Percentiles rank a stretch among this genome's conserved stretches.
Evolutionary conservation across 2,329 filamentous ascomycete genomes (phyloP).

Genomic region (Ustulina deusta): DNA sequence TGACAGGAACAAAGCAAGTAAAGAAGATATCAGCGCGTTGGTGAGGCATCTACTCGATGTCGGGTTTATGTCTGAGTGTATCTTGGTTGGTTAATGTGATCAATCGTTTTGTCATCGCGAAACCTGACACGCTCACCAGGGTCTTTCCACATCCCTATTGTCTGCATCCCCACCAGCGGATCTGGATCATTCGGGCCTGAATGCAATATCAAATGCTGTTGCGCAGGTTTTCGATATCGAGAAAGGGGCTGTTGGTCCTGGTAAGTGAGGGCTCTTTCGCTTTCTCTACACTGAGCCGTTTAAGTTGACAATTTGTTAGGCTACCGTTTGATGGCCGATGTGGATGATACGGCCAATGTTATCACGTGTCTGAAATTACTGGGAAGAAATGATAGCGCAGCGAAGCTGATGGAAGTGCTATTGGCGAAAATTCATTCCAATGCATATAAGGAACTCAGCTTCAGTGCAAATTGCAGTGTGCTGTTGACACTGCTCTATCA

Average conservation of each 20-base stretch:
- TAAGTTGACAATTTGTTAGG: background rate
- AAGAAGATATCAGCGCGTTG: background rate
- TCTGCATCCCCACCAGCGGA: conserved; percentile 1
- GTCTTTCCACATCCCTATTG: conserved; percentile 9
- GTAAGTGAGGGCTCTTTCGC: background rate
- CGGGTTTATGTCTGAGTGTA: background rate
- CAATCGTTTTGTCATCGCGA: background rate
- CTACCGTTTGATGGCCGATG: background rate
- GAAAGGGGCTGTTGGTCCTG: background rate
- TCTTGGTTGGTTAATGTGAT: conserved; percentile 5
- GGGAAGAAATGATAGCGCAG: background rate
- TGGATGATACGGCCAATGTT: conserved; percentile 8
- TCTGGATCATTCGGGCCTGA: background rate
- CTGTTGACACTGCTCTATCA: conserved; percentile 3
- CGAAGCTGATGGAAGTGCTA: background rate
- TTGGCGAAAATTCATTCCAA: background rate
- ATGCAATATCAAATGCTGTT: background rate
- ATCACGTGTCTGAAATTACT: conserved; percentile 7
- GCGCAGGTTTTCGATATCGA: background rate
- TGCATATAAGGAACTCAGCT: background rate
- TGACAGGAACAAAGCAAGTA: background rate
- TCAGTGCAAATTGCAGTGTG: conserved; percentile 14
- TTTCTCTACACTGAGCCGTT: background rate
- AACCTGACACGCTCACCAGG: conserved; percentile 7
- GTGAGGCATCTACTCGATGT: conserved; percentile 4